These are phyloP conservation scores for Candida arabinofermentans DNA, from an alignment of 805 yeast genomes.

Conservation along the genomic window DNA sequence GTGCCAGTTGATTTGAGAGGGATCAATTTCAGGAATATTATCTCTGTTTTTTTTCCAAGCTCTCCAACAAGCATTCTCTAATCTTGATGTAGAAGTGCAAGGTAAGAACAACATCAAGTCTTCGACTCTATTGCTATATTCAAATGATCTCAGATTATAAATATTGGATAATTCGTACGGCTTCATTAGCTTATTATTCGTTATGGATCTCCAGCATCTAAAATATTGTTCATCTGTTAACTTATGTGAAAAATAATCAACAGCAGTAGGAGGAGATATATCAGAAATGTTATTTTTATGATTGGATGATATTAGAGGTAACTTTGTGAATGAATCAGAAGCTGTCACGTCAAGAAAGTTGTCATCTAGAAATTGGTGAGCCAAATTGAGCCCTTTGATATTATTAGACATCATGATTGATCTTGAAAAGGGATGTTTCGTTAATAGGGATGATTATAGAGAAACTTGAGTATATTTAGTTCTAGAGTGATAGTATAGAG, in stretches of 20 bases:
- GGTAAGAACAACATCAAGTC: conserved; percentile 32
- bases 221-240: conserved; percentile 34
- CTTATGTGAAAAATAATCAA: conserved; percentile 39
- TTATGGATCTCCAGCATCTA: conserved; percentile 40
- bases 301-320: conserved; percentile 23
- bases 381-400: conserved; percentile 13
- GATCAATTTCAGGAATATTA: conserved; percentile 43
- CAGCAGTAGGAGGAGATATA: conserved; percentile 25
- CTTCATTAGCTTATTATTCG: conserved; percentile 32
- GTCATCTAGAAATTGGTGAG: conserved; percentile 31
- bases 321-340: conserved; percentile 19
- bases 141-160: conserved; percentile 20
- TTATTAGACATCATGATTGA: no score
- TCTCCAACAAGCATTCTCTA: conserved; percentile 89
- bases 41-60: conserved; percentile 86
- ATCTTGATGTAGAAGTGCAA: conserved; percentile 37
- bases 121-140: conserved; percentile 25
- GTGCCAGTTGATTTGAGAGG: conserved; percentile 48
- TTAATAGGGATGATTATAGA: no score
- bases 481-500: no score
- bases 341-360: conserved; percentile 21
- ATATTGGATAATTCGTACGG: conserved; percentile 30
- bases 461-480: no score
- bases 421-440: no score
- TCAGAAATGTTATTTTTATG: conserved; percentile 5